A percentile compares a stretch with the other conserved stretches of the same genome.
Conservation (phyloP, 2,329 filamentous ascomycete species). For the Colletotrichum lindemuthianum region DNA sequence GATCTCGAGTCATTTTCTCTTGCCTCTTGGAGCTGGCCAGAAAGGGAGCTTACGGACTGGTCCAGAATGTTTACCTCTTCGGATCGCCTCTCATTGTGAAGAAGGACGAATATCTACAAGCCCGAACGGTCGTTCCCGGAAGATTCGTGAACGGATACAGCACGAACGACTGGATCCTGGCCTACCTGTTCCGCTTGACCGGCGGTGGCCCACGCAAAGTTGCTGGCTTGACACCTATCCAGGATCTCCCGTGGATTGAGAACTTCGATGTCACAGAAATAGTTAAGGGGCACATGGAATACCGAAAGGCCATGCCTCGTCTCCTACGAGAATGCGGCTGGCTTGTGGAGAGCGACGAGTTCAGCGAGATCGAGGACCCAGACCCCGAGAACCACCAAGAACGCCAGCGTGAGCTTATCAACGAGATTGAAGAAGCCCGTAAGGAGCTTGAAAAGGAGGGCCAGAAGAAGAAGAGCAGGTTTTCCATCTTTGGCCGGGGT, state of each 20-base stretch:
- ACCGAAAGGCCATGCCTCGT: constrained; percentile 89
- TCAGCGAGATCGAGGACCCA: constrained; percentile 95
- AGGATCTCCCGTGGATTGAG: constrained; percentile 82
- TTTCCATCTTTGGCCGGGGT: constrained; percentile 84
- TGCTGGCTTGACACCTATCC: constrained; percentile 82
- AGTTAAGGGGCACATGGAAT: constrained; percentile 95
- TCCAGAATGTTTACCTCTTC: constrained; percentile 96
- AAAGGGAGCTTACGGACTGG: constrained; percentile 83
- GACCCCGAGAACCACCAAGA: constrained; percentile 92
- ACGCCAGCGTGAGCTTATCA: constrained; percentile 91
- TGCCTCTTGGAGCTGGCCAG: constrained; percentile 87
- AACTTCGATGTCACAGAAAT: constrained; percentile 88
- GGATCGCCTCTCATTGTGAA: constrained; percentile 93
- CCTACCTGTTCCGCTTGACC: constrained; percentile 94
- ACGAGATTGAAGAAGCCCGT: constrained; percentile 94
- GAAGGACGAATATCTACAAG: constrained; percentile 86
- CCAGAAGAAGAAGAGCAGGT: constrained; percentile 64
- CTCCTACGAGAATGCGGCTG: constrained; percentile 89
- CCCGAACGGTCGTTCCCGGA: constrained; percentile 86
- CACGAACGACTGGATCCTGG: constrained; percentile 95
- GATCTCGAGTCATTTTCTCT: constrained; percentile 90
- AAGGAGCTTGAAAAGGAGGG: constrained; percentile 85
- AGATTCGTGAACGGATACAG: constrained; percentile 95
- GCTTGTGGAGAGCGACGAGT: constrained; percentile 92
- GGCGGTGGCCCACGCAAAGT: constrained; percentile 90